Evolutionary conservation across 2,329 filamentous ascomycete genomes (phyloP).

Genomic region (Ceratocystis ficicola): DNA sequence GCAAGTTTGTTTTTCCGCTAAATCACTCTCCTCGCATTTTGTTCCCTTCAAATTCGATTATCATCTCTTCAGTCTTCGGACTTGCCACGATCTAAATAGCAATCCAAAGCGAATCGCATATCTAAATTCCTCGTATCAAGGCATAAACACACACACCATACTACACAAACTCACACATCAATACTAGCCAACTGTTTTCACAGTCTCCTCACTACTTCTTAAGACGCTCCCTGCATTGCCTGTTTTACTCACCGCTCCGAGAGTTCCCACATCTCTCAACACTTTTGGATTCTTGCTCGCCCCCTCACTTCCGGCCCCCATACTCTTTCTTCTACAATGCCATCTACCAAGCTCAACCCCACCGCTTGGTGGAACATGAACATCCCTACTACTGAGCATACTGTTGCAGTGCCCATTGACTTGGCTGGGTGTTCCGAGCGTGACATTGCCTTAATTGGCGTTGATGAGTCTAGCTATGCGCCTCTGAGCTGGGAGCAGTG

Average conservation of each 20-base stretch:
- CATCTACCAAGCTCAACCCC: slow-evolving; percentile 12
- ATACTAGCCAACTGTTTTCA: background rate
- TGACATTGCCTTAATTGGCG: slow-evolving; percentile 57
- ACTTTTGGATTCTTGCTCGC: background rate
- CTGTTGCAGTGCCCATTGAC: slow-evolving; percentile 57
- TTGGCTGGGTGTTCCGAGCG: slow-evolving; percentile 53
- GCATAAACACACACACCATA: background rate
- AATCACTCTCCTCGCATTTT: too few species aligned
- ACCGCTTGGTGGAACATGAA: slow-evolving; percentile 75
- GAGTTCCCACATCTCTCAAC: background rate
- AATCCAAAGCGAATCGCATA: background rate
- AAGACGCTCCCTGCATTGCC: background rate
- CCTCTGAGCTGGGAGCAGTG: slow-evolving; percentile 59
- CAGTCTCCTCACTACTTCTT: background rate
- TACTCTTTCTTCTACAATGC: background rate
- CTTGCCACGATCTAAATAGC: background rate
- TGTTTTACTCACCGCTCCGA: background rate
- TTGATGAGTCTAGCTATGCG: slow-evolving; percentile 53
- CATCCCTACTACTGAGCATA: slow-evolving; percentile 49
- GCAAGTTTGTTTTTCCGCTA: too few species aligned
- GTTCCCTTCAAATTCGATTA: too few species aligned
- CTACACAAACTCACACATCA: background rate
- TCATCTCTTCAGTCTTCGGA: background rate
- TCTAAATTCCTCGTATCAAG: background rate
- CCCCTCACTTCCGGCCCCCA: background rate